Base-by-base conservation (phyloP, 2,329 filamentous ascomycete species). In the Aspergillus sojae region DNA sequence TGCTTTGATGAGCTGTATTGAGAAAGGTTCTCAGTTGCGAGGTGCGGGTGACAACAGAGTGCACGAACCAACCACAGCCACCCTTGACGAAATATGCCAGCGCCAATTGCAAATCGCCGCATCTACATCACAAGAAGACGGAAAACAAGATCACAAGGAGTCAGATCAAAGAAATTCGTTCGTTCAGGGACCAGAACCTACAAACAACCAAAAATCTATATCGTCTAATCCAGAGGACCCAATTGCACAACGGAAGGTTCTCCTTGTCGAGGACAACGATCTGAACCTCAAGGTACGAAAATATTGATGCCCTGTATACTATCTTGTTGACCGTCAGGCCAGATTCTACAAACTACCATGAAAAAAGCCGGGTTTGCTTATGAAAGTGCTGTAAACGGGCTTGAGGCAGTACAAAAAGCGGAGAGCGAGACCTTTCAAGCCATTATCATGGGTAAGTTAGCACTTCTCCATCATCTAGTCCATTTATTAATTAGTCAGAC, bases 401-500 rank as follows among this genome's bases (percentile, higher is more conserved):
- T 50, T 28, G 46, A 50, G 11, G 46, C 46, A 28, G 14, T 50
- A 30, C 26, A 30, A 1, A 50, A 50, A n/a, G 46, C 12, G 7
- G 26, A 50, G 16, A 26, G 16, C 6, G 46, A 50, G 46, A 30
- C 46, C 26, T 50, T 50, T 28, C 23, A n/a, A 14, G 46, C 46
- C 0, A 50, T 50, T 19, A 50, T 50, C 23, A 50, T 50, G 46
- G 46, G 46, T 50, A 50, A 30, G 46, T 30, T 19, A 30, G 14
- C 12, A 48, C 12, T n/a, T 6, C 6, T 16, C 46, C 10, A 5
- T 21, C 7, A 23, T 21, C 4, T 36, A n/a, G n/a, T 1, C 1
- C n/a, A 0, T 30, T 4, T 16, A 50, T n/a, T 50, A 5, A 50
- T 16, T 28, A 7, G 46, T 30, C 9, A 76, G 75, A 77, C 60